phyloP scores from a whole-genome alignment of 176 grass and related monocot species.

The Avena atlantica region DNA sequence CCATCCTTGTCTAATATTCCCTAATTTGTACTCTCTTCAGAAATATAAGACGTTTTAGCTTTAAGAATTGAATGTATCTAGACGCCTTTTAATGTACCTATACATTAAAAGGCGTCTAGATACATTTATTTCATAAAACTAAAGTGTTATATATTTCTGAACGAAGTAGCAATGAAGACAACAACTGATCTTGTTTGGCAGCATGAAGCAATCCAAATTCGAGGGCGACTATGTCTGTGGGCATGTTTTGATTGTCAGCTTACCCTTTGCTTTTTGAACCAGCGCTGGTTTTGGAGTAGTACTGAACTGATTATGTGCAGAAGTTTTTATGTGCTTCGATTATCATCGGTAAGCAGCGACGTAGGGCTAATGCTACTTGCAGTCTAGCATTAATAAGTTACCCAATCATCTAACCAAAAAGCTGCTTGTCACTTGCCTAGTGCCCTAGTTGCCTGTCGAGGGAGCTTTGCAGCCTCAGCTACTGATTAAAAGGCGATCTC shows the following conservation, averaged over 20 bases:
- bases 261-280: not conserved
- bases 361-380: constrained; percentile 26
- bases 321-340: not conserved
- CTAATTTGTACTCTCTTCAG: not conserved
- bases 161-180: not conserved
- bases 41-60: too few relatives aligned
- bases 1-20: not conserved
- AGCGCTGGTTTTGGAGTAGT: not conserved
- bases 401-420: constrained; percentile 37
- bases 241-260: not conserved
- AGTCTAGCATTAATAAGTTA: constrained; percentile 31
- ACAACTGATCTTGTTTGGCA: not conserved
- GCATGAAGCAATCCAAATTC: not conserved
- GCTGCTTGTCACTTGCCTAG: constrained; percentile 17
- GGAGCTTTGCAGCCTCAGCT: constrained; percentile 21
- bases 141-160: too few relatives aligned
- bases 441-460: constrained; percentile 11
- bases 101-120: too few relatives aligned
- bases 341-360: not conserved
- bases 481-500: constrained; percentile 10
- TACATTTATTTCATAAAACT: too few relatives aligned
- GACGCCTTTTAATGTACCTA: too few relatives aligned
- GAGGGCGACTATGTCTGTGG: not conserved
- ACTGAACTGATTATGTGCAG: not conserved
- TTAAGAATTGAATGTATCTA: too few relatives aligned